Percentiles rank a stretch among this genome's conserved stretches.
Evolutionary conservation across 83 land plant genomes (phyloP).

Genomic region (Picea engelmannii): DNA sequence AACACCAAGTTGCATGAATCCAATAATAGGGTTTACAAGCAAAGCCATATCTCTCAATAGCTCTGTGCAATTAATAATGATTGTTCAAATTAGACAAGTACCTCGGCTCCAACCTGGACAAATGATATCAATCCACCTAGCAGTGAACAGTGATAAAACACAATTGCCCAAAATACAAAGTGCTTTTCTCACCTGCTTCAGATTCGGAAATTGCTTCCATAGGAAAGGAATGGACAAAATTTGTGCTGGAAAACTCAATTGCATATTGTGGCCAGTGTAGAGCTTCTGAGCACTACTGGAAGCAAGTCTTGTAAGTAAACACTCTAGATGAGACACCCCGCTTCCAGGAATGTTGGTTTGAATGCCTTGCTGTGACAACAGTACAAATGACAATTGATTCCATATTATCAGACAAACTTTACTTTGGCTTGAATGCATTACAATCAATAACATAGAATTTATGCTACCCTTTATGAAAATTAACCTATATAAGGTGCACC

Average conservation of each 20-base stretch:
- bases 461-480: not conserved
- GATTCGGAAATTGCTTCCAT: slow-evolving; percentile 63
- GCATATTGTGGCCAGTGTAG: slow-evolving; percentile 36
- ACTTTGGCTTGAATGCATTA: not conserved
- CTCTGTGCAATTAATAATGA: not conserved
- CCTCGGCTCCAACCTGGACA: not conserved
- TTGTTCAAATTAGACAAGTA: not conserved
- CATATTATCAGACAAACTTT: not conserved
- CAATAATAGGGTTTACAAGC: not conserved
- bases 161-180: slow-evolving; percentile 2
- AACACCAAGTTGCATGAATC: too few relatives aligned
- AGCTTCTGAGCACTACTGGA: slow-evolving; percentile 46
- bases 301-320: slow-evolving; percentile 42
- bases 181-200: slow-evolving; percentile 62
- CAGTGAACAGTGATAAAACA: not conserved
- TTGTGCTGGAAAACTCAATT: too few relatives aligned
- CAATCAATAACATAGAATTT: not conserved
- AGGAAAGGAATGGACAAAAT: slow-evolving; percentile 85
- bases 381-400: not conserved
- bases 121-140: not conserved
- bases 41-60: not conserved
- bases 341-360: slow-evolving; percentile 1
- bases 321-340: slow-evolving; percentile 49
- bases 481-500: not conserved
- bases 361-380: slow-evolving; percentile 19